phyloP scores from a whole-genome alignment of 495 filamentous ascomycete genomes.

The Entonaema liquescens region DNA sequence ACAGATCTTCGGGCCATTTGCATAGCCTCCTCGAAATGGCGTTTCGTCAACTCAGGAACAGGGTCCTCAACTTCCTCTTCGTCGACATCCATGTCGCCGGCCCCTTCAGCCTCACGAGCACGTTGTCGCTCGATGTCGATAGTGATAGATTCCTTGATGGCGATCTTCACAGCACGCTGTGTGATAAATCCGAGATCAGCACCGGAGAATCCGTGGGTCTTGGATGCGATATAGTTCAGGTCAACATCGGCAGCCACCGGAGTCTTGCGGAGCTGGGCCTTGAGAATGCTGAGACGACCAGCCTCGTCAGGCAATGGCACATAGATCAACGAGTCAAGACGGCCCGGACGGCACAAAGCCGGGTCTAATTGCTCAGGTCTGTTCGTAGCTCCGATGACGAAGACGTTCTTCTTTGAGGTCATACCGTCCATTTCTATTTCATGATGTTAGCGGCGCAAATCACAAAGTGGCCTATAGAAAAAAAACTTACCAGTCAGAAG shows the following conservation, averaged over 20 bases:
- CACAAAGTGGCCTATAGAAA: neutral
- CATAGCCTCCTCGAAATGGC: conserved; percentile 99
- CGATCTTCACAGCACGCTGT: conserved; percentile 98
- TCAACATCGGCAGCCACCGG: conserved; percentile 90
- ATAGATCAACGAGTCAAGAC: conserved; percentile 98
- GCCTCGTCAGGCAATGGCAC: conserved; percentile 93
- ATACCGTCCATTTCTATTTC: conserved; percentile 94
- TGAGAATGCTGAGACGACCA: conserved; percentile 87
- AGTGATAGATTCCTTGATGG: conserved; percentile 96
- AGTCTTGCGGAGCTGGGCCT: conserved; percentile 97
- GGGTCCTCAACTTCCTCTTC: conserved; percentile 88
- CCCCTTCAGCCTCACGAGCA: conserved; percentile 85
- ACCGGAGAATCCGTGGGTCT: conserved; percentile 99
- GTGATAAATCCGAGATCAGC: conserved; percentile 99
- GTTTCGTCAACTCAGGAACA: conserved; percentile 94
- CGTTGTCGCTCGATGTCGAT: conserved; percentile 88
- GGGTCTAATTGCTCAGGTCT: conserved; percentile 98
- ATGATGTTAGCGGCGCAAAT: conserved; percentile 52
- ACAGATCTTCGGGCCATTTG: conserved; percentile 90
- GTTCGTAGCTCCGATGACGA: conserved; percentile 99
- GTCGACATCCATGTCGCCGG: conserved; percentile 82
- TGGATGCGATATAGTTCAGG: conserved; percentile 89
- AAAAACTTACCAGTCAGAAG: conserved; percentile 86
- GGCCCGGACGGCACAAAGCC: conserved; percentile 95
- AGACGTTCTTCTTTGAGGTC: conserved; percentile 99